Evolutionary conservation across 768 basidiomycete species (phyloP).

Genomic region (Thelephora ganbajun): DNA sequence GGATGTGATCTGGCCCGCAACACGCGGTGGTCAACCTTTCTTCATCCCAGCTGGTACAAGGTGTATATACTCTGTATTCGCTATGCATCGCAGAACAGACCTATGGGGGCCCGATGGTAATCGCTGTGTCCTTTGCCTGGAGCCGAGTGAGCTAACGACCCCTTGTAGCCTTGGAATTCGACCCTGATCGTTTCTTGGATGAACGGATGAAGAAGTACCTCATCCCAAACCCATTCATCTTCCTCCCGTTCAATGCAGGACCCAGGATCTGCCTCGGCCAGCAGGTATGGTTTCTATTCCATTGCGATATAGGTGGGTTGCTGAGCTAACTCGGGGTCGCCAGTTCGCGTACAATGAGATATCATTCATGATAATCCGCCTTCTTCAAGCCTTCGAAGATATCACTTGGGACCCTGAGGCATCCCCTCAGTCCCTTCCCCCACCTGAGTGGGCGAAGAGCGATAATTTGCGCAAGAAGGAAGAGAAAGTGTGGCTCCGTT

Average conservation of each 20-base stretch:
- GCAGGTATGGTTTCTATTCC: slow-evolving; percentile 15
- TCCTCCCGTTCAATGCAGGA: slow-evolving; percentile 27
- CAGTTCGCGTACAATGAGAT: slow-evolving; percentile 56
- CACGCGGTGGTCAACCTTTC: slow-evolving; percentile 21
- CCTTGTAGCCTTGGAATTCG: slow-evolving; percentile 36
- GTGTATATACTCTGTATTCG: slow-evolving; percentile 29
- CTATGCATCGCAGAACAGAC: slow-evolving; percentile 49
- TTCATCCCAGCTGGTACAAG: slow-evolving; percentile 27
- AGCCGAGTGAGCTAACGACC: neutral
- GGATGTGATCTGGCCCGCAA: slow-evolving; percentile 16
- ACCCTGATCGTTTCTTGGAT: slow-evolving; percentile 58
- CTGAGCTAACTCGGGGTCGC: slow-evolving; percentile 11
- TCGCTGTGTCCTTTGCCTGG: slow-evolving; percentile 1
- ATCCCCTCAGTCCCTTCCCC: slow-evolving; percentile 27
- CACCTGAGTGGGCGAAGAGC: slow-evolving; percentile 26
- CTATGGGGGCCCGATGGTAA: slow-evolving; percentile 59
- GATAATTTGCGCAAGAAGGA: slow-evolving; percentile 20
- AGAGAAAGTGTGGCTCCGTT: slow-evolving; percentile 31
- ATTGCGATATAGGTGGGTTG: slow-evolving; percentile 13
- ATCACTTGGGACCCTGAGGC: slow-evolving; percentile 32
- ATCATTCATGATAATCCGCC: slow-evolving; percentile 46
- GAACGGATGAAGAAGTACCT: slow-evolving; percentile 41
- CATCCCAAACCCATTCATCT: slow-evolving; percentile 41
- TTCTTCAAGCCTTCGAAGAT: slow-evolving; percentile 39
- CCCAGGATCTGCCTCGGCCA: slow-evolving; percentile 25